A percentile compares a stretch with the other conserved stretches of the same genome.
phyloP scores from a whole-genome alignment of 2,329 filamentous ascomycete genomes.

The Pyrenophora teres region DNA sequence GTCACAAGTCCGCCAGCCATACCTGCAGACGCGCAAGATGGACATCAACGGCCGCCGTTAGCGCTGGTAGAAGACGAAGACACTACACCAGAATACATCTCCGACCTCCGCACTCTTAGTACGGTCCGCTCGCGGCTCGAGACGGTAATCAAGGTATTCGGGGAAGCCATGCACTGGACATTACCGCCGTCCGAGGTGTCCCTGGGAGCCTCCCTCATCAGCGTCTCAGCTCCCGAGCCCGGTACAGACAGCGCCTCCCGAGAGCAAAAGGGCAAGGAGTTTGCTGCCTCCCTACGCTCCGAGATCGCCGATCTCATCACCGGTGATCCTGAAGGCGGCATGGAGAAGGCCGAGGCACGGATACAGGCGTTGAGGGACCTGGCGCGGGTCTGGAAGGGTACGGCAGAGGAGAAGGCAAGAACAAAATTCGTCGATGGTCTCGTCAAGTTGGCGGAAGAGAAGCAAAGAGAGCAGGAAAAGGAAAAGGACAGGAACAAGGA shows the following conservation, averaged over 20 bases:
- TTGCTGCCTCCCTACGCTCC: slow-evolving; percentile 69
- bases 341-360: slow-evolving; percentile 73
- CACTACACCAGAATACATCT: slow-evolving; percentile 61
- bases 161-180: slow-evolving; percentile 93
- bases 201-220: slow-evolving; percentile 82
- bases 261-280: slow-evolving; percentile 85
- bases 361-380: slow-evolving; percentile 79
- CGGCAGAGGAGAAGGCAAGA: slow-evolving; percentile 87
- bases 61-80: slow-evolving; percentile 8
- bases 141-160: slow-evolving; percentile 86
- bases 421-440: slow-evolving; percentile 80
- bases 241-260: slow-evolving; percentile 68
- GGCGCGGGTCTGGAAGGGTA: slow-evolving; percentile 88
- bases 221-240: slow-evolving; percentile 82
- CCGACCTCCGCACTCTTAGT: slow-evolving; percentile 79
- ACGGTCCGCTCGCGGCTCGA: slow-evolving; percentile 84
- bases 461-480: slow-evolving; percentile 54
- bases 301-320: slow-evolving; percentile 74
- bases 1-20: slow-evolving; percentile 1
- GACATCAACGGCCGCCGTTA: background rate
- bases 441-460: slow-evolving; percentile 81
- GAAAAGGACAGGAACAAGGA: slow-evolving; percentile 31
- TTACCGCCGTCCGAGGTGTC: slow-evolving; percentile 87
- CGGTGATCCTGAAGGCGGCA: slow-evolving; percentile 59
- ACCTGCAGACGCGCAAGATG: slow-evolving; percentile 4